Percentiles rank a stretch among this genome's conserved stretches.
Conservation (phyloP, 768 basidiomycete species). For the Mycena sanguinolenta region DNA sequence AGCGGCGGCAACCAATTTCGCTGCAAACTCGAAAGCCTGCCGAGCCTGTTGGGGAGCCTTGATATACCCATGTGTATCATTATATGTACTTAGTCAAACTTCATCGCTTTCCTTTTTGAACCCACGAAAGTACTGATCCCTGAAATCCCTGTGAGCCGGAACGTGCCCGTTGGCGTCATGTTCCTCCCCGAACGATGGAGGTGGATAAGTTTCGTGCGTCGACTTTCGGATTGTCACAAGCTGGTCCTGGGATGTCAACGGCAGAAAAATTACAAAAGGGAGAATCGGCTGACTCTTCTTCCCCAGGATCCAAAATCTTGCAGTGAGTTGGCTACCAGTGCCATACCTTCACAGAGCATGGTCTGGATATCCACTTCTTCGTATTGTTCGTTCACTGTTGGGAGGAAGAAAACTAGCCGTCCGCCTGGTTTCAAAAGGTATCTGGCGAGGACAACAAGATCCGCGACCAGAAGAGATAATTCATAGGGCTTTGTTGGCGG, state of each 20-base stretch:
- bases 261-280: not conserved
- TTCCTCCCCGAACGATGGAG: conserved; percentile 66
- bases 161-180: conserved; percentile 51
- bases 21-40: conserved; percentile 25
- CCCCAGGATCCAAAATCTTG: conserved; percentile 98
- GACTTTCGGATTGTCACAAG: conserved; percentile 92
- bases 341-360: conserved; percentile 90
- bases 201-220: conserved; percentile 56
- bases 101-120: conserved; percentile 64
- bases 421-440: conserved; percentile 89
- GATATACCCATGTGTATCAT: not conserved
- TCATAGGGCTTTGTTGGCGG: conserved; percentile 96
- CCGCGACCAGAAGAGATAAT: conserved; percentile 82
- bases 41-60: conserved; percentile 1
- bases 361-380: conserved; percentile 86
- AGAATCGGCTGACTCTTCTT: conserved; percentile 72
- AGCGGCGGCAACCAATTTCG: conserved; percentile 39
- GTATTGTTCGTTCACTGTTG: conserved; percentile 93
- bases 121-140: conserved; percentile 88
- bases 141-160: conserved; percentile 92
- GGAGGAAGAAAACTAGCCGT: conserved; percentile 94
- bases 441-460: conserved; percentile 85
- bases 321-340: conserved; percentile 86
- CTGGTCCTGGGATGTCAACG: conserved; percentile 54
- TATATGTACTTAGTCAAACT: conserved; percentile 1